Percentiles rank a stretch among this genome's conserved stretches.
Evolutionary conservation across 371 early-diverging fungal genomes (phyloP).

Genomic region (Batkoa obscura): DNA sequence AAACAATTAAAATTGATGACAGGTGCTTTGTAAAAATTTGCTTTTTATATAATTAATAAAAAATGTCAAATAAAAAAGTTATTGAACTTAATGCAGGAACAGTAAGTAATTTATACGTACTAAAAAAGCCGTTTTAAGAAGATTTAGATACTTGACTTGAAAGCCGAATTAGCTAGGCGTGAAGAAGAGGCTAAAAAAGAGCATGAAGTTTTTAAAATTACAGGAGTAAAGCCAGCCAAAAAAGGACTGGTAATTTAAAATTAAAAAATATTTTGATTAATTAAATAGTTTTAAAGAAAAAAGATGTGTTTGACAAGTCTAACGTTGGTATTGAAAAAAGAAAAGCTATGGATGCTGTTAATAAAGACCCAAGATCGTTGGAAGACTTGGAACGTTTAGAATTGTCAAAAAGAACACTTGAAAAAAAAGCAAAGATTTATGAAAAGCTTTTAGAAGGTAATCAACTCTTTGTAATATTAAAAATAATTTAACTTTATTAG

Average conservation of each 20-base stretch:
- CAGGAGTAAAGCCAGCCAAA: not conserved
- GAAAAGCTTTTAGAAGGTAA: not conserved
- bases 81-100: not conserved
- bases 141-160: not conserved
- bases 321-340: not conserved
- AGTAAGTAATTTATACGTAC: not conserved
- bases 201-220: not conserved
- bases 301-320: not conserved
- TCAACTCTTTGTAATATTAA: not conserved
- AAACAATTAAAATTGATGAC: too few species aligned
- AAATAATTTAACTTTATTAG: not conserved
- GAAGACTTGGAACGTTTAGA: not conserved
- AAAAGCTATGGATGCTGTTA: not conserved
- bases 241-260: not conserved
- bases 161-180: not conserved
- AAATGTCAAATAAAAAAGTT: not conserved
- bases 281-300: not conserved
- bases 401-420: not conserved
- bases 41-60: too few species aligned
- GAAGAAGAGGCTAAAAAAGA: not conserved
- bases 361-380: not conserved
- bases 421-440: conserved; percentile 1
- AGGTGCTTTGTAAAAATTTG: too few species aligned
- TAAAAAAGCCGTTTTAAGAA: not conserved
- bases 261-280: not conserved